Conservation (phyloP, 148 eudicot genomes). For the Rhododendron simsii region DNA sequence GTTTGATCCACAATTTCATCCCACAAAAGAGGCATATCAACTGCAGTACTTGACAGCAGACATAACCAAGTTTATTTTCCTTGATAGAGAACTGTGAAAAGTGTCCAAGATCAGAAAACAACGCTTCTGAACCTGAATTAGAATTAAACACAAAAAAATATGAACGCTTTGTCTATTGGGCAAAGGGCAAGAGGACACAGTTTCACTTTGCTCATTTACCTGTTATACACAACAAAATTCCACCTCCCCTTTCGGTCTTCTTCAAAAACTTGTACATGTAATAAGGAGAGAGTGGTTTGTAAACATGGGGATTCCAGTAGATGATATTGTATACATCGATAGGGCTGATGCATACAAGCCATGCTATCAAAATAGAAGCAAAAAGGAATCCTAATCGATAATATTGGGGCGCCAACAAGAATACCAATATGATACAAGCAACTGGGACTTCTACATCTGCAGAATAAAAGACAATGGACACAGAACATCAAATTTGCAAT, state of each 20-base stretch:
- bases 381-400: slow-evolving; percentile 80
- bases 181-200: slow-evolving; percentile 8
- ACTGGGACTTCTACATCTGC: slow-evolving; percentile 91
- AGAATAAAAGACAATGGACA: not conserved
- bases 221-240: slow-evolving; percentile 87
- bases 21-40: not conserved
- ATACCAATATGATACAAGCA: slow-evolving; percentile 53
- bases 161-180: not conserved
- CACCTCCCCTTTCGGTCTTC: slow-evolving; percentile 81
- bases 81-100: slow-evolving; percentile 83
- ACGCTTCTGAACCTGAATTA: slow-evolving; percentile 83
- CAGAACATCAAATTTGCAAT: too few species aligned
- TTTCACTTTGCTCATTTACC: slow-evolving; percentile 29
- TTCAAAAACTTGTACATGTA: slow-evolving; percentile 90
- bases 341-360: slow-evolving; percentile 90
- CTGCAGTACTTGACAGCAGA: not conserved
- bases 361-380: slow-evolving; percentile 79
- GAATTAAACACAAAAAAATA: not conserved
- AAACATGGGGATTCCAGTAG: slow-evolving; percentile 81
- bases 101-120: slow-evolving; percentile 99
- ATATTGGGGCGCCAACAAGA: slow-evolving; percentile 77
- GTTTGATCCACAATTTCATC: not conserved
- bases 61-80: slow-evolving; percentile 32
- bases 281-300: slow-evolving; percentile 83
- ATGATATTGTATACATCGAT: slow-evolving; percentile 84